Evolutionary conservation across 2,329 filamentous ascomycete genomes (phyloP), one percentile per base, ranked within the genome.

Genomic region (Cordyceps farinosa): DNA sequence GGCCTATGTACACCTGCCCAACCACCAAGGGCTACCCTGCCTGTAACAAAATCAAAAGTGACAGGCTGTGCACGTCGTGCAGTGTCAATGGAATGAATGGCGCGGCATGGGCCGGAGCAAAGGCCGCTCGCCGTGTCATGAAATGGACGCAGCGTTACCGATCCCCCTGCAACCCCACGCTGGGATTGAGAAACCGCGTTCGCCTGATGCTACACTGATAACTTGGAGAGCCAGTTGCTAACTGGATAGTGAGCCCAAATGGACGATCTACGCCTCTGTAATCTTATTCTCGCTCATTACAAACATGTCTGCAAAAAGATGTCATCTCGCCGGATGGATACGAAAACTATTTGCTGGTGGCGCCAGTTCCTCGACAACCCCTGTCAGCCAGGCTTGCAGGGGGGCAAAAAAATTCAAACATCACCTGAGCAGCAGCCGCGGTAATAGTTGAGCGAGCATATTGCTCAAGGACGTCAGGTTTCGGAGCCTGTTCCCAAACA

Each of bases 291-390:
- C 44, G 34, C n/a, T 29, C 32, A 9, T 40, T 10, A 8, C 45
- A 22, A 22, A 22, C 22, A 59, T 58, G 27, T 47, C 44, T 38
- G 13, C 36, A 40, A 36, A 44, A 47, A 40, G 45, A 51, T 59
- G 56, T 51, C 56, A 59, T 59, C 45, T 59, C 45, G 56, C 10
- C 27, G 34, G 8, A 59, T 50, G 56, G 56, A 50, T 51, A 38
- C 56, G 13, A 22, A 50, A 30, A 59, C 56, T 59, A 51, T 59
- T 58, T 30, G 11, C 32, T 45, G 44, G 55, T 48, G 55, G 32
- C 55, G 42, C 56, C 29, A 30, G 40, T 40, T 47, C 52, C 42
- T 34, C 42, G 9, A 13, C 42, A 6, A 30, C 45, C 56, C 56
- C 56, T 42, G 56, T 59, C 45, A 40, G 55, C 22, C 11, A 38